Evolutionary conservation across 139 green algal genomes (phyloP).

Genomic region (Tetradesmus obliquus): DNA sequence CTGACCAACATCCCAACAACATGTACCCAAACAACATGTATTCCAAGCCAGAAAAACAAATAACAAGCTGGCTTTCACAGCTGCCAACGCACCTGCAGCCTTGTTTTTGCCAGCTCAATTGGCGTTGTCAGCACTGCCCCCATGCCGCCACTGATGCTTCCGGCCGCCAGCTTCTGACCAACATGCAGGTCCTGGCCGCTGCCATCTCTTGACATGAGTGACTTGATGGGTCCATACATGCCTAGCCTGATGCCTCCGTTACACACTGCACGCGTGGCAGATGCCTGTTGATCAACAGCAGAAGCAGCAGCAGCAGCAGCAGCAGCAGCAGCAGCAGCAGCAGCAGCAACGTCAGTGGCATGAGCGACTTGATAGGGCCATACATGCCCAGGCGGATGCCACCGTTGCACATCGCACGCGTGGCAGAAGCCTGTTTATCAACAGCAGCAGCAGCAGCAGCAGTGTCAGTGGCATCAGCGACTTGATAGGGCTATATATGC

Average conservation of each 20-base stretch:
- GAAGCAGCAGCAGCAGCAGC: not conserved
- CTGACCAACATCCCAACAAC: not conserved
- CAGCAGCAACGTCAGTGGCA: not conserved
- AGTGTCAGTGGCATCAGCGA: not conserved
- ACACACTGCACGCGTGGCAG: slow-evolving; percentile 26
- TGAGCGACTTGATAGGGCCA: not conserved
- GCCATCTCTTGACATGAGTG: slow-evolving; percentile 26
- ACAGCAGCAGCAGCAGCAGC: not conserved
- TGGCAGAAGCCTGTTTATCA: not conserved
- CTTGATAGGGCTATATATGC: not conserved
- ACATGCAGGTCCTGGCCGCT: slow-evolving; percentile 22
- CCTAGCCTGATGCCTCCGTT: slow-evolving; percentile 82
- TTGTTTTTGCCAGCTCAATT: slow-evolving; percentile 85
- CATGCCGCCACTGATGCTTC: slow-evolving; percentile 76
- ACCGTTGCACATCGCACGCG: not conserved
- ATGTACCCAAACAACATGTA: not conserved
- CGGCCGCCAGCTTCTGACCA: slow-evolving; percentile 54
- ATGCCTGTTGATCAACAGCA: slow-evolving; percentile 21
- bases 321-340: not conserved
- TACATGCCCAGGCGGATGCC: not conserved
- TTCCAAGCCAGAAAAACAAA: not conserved
- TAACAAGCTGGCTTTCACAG: not conserved
- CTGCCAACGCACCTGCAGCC: slow-evolving; percentile 29
- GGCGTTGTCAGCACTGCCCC: slow-evolving; percentile 82
- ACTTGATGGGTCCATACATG: slow-evolving; percentile 85